Conservation (phyloP, 2,329 filamentous ascomycete species). For the Capronia americana region DNA sequence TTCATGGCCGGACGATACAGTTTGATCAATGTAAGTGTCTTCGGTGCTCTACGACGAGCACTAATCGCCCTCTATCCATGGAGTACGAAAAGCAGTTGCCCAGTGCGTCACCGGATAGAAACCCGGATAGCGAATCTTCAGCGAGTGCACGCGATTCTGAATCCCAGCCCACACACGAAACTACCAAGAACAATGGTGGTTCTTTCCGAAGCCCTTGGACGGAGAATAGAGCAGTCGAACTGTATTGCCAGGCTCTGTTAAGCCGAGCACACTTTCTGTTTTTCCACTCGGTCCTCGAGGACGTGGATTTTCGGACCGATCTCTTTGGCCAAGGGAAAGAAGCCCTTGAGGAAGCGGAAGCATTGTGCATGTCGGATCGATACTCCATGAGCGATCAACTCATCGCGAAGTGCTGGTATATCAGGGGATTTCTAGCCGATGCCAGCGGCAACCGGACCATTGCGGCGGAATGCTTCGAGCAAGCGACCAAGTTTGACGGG, state of each 20-base stretch:
- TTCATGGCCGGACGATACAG: neutral
- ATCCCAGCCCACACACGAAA: neutral
- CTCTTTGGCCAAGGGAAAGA: neutral
- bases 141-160: neutral
- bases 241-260: constrained; percentile 20
- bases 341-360: constrained; percentile 22
- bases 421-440: constrained; percentile 26
- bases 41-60: neutral
- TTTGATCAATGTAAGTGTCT: neutral
- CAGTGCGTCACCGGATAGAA: neutral
- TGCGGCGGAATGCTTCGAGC: constrained; percentile 15
- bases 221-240: constrained; percentile 18
- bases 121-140: neutral
- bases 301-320: neutral
- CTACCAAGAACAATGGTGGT: neutral
- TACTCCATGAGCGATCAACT: constrained; percentile 7
- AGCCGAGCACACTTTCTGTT: constrained; percentile 29
- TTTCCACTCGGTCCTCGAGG: constrained; percentile 15
- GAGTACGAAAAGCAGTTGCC: neutral
- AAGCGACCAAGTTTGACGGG: constrained; percentile 22
- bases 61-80: neutral
- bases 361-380: constrained; percentile 13
- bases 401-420: constrained; percentile 28
- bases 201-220: neutral
- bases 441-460: constrained; percentile 12